Base-by-base conservation (phyloP, 306 rosid genomes). In the Quercus ilex region DNA sequence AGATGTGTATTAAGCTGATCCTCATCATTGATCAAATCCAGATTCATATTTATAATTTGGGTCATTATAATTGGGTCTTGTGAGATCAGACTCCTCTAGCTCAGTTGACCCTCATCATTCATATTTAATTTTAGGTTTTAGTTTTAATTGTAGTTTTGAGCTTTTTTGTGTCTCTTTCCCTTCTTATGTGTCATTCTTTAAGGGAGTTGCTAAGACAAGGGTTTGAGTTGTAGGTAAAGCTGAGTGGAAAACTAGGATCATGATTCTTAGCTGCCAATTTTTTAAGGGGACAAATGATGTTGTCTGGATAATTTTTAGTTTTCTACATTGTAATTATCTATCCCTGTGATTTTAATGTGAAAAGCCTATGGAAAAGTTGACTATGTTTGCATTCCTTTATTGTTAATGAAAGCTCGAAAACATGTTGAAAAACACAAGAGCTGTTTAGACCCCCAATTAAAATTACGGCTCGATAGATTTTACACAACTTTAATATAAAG, bases 291-390 rank as follows among this genome's bases (percentile, higher is more conserved):
- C 19, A 35, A 33, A n/a, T 5, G 46, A 35, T 12, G 11, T 19
- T 35, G 72, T 33, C 26, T 1, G 2, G 52, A 33, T 1, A 2
- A 7, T 20, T 38, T 67, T 18, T 25, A 15, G 69, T 25, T 35
- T 70, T 25, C 3, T 30, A 41, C 71, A 10, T 26, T 76, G 60
- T 69, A 17, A 68, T 41, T 75, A 78, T 60, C 65, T 57, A 69
- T 65, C 71, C 75, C 75, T 71, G 38, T 51, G 18, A 65, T n/a
- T 26, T 49, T 25, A 21, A 74, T 25, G 60, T 65, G 78, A 43
- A 12, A 41, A 73, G 18, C 19, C 18, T 0, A 3, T 53, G 67
- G 7, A 17, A 19, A 3, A 30, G 1, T n/a, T 65, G 81, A 41
- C 38, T 68, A 59, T 10, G 64, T 51, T 57, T 65, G 80, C 31